A percentile compares a stretch with the other conserved stretches of the same genome.
Conservation (phyloP, 768 basidiomycete genomes). For the Phylloporus arenicola region DNA sequence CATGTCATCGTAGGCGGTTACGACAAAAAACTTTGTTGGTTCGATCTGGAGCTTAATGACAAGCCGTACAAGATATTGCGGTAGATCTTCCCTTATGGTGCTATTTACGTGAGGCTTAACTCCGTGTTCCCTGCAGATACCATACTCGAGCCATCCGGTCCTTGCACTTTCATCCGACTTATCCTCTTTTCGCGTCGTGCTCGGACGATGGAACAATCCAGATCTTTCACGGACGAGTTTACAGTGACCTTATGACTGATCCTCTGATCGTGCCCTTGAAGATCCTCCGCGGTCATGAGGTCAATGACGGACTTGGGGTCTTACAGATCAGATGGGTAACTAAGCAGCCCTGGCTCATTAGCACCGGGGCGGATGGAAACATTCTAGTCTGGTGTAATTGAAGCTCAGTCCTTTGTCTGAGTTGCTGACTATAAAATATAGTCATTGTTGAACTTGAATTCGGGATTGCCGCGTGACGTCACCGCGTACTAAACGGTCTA, state of each 20-base stretch:
- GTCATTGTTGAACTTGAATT: constrained; percentile 22
- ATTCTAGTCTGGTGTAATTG: constrained; percentile 85
- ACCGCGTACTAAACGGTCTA: constrained; percentile 8
- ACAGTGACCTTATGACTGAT: constrained; percentile 93
- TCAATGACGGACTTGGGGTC: constrained; percentile 85
- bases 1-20: constrained; percentile 97
- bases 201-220: constrained; percentile 98
- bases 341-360: constrained; percentile 88
- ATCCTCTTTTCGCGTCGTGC: constrained; percentile 93
- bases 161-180: constrained; percentile 87
- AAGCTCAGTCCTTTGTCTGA: constrained; percentile 29
- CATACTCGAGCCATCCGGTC: constrained; percentile 92
- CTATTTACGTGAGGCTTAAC: constrained; percentile 9
- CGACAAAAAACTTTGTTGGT: constrained; percentile 97
- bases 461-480: constrained; percentile 13
- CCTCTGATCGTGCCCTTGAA: constrained; percentile 97
- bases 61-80: constrained; percentile 96
- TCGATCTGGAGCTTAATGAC: constrained; percentile 92
- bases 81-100: constrained; percentile 34
- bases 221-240: constrained; percentile 93
- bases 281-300: constrained; percentile 86
- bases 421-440: constrained; percentile 20
- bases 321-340: constrained; percentile 86
- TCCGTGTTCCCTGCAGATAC: constrained; percentile 50
- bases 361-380: constrained; percentile 88